phyloP scores from a whole-genome alignment of 371 early-diverging fungal species.

The Chytridium lagenaria region DNA sequence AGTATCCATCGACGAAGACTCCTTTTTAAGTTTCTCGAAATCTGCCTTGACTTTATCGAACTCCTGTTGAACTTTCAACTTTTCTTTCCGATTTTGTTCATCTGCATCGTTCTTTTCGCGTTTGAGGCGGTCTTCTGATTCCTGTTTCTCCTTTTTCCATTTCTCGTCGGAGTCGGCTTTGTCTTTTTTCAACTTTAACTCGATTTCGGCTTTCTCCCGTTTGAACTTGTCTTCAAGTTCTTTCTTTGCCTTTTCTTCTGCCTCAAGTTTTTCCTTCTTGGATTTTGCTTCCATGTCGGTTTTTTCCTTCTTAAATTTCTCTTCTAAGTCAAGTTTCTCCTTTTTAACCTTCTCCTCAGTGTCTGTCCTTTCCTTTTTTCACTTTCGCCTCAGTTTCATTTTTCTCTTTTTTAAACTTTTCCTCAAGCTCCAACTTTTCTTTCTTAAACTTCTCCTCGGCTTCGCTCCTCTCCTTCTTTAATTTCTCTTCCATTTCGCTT shows the following conservation, averaged over 20 bases:
- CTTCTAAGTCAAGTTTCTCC: conserved; percentile 22
- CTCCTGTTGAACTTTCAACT: conserved; percentile 32
- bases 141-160: conserved; percentile 16
- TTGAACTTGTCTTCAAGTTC: conserved; percentile 15
- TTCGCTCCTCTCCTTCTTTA: conserved; percentile 35
- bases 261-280: conserved; percentile 13
- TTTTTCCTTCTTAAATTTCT: conserved; percentile 13
- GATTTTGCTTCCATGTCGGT: conserved; percentile 25
- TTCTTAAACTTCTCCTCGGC: conserved; percentile 31
- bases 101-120: conserved; percentile 15
- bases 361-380: conserved; percentile 32
- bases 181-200: conserved; percentile 14
- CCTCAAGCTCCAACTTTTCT: conserved; percentile 37
- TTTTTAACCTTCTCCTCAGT: conserved; percentile 31
- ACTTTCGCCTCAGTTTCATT: conserved; percentile 9
- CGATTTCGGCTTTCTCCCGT: conserved; percentile 17
- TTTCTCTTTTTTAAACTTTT: conserved; percentile 32
- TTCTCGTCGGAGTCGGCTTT: not conserved
- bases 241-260: conserved; percentile 3
- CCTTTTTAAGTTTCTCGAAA: conserved; percentile 39
- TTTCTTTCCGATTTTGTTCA: conserved; percentile 29
- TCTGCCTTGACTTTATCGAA: conserved; percentile 44
- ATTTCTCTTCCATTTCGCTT: conserved; percentile 27
- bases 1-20: conserved; percentile 19
- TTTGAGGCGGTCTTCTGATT: not conserved